Conservation (phyloP, 164 flowering plant species). For the Amborella trichopoda region DNA sequence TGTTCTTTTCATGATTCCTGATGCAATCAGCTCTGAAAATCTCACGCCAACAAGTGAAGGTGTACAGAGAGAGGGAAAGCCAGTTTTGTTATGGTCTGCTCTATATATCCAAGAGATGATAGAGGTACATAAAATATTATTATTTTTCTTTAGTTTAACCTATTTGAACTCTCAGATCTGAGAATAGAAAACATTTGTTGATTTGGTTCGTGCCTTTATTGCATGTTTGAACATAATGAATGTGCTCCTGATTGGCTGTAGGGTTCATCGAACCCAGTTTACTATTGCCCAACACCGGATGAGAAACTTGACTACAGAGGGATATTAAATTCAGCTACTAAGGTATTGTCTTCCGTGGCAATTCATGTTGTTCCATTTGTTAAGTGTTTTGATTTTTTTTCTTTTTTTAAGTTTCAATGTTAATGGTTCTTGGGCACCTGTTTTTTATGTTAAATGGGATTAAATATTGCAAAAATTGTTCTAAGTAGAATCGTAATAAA, state of each 20-base stretch:
- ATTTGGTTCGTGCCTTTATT: background rate
- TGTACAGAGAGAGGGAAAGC: slow-evolving; percentile 22
- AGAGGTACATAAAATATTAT: slow-evolving; percentile 20
- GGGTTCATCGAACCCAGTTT: slow-evolving; percentile 29
- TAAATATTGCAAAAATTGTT: too few species aligned
- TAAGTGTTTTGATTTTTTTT: too few species aligned
- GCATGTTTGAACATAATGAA: slow-evolving; percentile 2
- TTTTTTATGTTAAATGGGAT: too few species aligned
- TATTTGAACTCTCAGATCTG: background rate
- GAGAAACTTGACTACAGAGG: slow-evolving; percentile 44
- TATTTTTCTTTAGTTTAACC: background rate
- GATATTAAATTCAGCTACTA: slow-evolving; percentile 29
- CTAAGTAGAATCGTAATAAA: too few species aligned
- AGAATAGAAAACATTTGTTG: background rate
- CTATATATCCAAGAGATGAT: slow-evolving; percentile 54
- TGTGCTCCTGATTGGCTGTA: slow-evolving; percentile 16
- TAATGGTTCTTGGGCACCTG: too few species aligned
- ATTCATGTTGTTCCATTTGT: too few species aligned
- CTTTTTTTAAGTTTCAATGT: too few species aligned
- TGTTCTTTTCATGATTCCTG: slow-evolving; percentile 26
- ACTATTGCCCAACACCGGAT: slow-evolving; percentile 51
- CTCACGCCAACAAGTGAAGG: slow-evolving; percentile 11
- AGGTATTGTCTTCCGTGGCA: too few species aligned
- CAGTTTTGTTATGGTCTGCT: slow-evolving; percentile 64
- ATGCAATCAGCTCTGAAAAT: slow-evolving; percentile 20